phyloP scores from a whole-genome alignment of 345 rosid species.

The Sonneratia caseolaris region DNA sequence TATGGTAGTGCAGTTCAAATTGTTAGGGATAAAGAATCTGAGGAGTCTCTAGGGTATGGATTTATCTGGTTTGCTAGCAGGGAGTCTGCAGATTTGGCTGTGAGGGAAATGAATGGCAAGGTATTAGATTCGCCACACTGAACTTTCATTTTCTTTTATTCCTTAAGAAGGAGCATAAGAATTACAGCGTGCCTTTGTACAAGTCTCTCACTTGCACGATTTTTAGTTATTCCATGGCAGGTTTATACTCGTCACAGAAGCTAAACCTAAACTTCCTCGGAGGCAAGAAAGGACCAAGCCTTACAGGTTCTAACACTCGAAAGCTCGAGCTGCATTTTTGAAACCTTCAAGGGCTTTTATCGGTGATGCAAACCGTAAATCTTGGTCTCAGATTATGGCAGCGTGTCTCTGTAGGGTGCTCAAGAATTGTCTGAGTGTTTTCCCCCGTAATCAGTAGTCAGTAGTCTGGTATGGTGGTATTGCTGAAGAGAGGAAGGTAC shows the following conservation, averaged over 20 bases:
- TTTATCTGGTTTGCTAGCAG: conserved; percentile 40
- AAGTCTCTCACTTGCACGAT: background rate
- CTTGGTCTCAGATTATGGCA: background rate
- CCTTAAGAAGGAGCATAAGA: background rate
- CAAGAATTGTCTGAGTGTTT: background rate
- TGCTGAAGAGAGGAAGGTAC: background rate
- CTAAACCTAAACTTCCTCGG: background rate
- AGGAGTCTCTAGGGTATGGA: conserved; percentile 40
- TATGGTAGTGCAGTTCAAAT: conserved; percentile 30
- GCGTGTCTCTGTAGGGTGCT: background rate
- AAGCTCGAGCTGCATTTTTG: background rate
- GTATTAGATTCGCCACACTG: conserved; percentile 10
- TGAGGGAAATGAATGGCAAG: conserved; percentile 50
- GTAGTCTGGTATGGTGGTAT: background rate
- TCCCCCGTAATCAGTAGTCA: no score
- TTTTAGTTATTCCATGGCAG: conserved; percentile 9
- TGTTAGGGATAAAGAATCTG: conserved; percentile 25
- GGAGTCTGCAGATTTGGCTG: conserved; percentile 37
- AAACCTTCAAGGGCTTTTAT: background rate
- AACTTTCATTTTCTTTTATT: background rate
- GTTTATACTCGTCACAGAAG: background rate
- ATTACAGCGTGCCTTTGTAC: background rate
- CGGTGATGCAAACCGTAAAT: background rate
- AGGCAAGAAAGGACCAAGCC: background rate
- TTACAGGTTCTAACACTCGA: background rate